Conservation (phyloP, 2,329 filamentous ascomycete species). For the Didymella glomerata region DNA sequence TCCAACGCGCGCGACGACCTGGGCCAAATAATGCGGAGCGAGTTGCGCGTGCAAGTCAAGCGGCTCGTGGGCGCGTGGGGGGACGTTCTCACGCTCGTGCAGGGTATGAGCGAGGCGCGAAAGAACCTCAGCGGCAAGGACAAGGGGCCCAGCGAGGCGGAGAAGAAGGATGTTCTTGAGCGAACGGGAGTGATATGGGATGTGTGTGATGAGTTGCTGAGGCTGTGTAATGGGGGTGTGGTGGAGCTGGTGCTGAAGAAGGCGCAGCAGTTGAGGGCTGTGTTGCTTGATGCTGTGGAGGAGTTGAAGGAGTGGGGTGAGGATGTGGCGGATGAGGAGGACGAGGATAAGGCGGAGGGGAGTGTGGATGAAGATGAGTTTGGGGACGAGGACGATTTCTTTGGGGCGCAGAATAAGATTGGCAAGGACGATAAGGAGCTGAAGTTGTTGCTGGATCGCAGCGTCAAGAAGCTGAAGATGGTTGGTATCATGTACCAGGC, state of each 20-base stretch:
- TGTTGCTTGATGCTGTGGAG: conserved; percentile 81
- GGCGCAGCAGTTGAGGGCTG: conserved; percentile 76
- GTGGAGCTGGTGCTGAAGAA: conserved; percentile 74
- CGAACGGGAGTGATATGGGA: conserved; percentile 84
- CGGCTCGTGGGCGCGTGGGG: conserved; percentile 70
- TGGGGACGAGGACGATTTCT: conserved; percentile 68
- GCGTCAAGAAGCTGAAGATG: conserved; percentile 71
- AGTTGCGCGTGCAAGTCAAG: conserved; percentile 68
- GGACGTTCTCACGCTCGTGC: conserved; percentile 68
- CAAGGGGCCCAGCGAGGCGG: conserved; percentile 32
- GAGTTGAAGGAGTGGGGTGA: conserved; percentile 91
- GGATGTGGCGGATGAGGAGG: conserved; percentile 66
- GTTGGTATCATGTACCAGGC: conserved; percentile 74
- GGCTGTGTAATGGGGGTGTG: conserved; percentile 72
- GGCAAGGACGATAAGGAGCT: conserved; percentile 69
- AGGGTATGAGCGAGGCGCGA: conserved; percentile 64
- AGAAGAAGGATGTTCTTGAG: conserved; percentile 60
- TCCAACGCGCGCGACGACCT: conserved; percentile 31
- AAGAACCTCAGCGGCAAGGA: conserved; percentile 38
- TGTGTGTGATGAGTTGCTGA: conserved; percentile 76
- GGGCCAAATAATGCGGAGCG: conserved; percentile 63
- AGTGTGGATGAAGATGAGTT: conserved; percentile 48
- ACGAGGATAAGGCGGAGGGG: conserved; percentile 53
- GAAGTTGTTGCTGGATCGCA: conserved; percentile 69
- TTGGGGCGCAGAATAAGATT: conserved; percentile 68